phyloP scores from a whole-genome alignment of 805 yeast genomes.

The Metschnikowia hibisci region DNA sequence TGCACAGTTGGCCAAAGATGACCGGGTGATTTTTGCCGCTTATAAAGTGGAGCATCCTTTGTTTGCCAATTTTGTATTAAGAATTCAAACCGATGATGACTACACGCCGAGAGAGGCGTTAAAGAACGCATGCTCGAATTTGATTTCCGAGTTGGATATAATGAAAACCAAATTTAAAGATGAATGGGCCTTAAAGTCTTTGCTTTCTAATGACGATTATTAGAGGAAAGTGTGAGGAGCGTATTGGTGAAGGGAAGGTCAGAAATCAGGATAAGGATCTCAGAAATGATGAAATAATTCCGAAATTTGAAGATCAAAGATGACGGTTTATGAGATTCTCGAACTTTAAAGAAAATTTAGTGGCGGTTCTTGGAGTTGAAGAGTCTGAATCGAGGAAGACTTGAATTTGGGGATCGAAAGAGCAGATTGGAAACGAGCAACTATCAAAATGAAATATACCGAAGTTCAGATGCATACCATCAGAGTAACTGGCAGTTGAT shows the following conservation, averaged over 20 bases:
- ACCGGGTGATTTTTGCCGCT: conserved; percentile 91
- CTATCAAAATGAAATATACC: no score
- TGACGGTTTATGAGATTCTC: no score
- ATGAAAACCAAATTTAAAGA: conserved; percentile 75
- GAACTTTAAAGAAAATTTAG: no score
- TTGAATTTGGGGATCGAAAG: no score
- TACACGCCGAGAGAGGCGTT: conserved; percentile 88
- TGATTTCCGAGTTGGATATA: conserved; percentile 73
- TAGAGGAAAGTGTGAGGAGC: conserved; percentile 13
- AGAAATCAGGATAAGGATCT: no score
- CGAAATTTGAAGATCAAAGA: no score
- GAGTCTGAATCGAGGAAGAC: no score
- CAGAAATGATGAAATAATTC: no score
- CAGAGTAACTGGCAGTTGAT: no score
- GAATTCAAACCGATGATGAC: conserved; percentile 95
- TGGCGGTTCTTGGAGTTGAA: no score
- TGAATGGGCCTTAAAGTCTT: conserved; percentile 89
- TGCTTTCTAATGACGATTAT: conserved; percentile 50
- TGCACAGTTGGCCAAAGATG: conserved; percentile 80
- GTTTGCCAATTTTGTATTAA: conserved; percentile 89
- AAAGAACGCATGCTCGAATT: conserved; percentile 79
- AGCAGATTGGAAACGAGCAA: no score
- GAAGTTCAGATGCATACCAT: no score
- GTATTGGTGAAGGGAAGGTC: background rate
- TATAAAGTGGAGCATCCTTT: conserved; percentile 97